Evolutionary conservation across 2,329 filamentous ascomycete genomes (phyloP).

Genomic region (Arthrinium phaeospermum): DNA sequence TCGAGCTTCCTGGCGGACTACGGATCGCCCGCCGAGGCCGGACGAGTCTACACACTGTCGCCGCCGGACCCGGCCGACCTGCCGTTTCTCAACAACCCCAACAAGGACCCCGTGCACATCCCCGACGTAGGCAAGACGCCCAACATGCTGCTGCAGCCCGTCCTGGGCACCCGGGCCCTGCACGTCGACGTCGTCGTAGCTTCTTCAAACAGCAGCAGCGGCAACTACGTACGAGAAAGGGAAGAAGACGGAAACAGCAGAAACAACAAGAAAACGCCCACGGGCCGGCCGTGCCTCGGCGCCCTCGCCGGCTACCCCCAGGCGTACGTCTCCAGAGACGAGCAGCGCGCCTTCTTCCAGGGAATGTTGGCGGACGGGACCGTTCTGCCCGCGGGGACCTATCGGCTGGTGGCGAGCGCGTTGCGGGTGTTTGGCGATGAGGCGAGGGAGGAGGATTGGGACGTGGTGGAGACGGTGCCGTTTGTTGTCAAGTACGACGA

Average conservation of each 20-base stretch:
- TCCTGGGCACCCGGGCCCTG: constrained; percentile 4
- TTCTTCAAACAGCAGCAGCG: background rate
- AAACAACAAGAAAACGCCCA: background rate
- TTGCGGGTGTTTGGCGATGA: constrained; percentile 36
- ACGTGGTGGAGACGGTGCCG: constrained; percentile 27
- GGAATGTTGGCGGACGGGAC: constrained; percentile 32
- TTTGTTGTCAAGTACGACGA: constrained; percentile 23
- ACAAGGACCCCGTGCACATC: background rate
- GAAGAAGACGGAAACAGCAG: no score
- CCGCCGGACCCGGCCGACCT: constrained; percentile 23
- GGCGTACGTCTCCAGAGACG: background rate
- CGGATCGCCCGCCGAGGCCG: constrained; percentile 26
- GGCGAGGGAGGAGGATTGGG: constrained; percentile 33
- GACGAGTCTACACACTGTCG: constrained; percentile 33
- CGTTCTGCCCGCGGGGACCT: constrained; percentile 32
- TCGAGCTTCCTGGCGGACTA: constrained; percentile 22
- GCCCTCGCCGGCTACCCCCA: constrained; percentile 23
- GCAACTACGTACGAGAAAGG: background rate
- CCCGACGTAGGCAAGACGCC: constrained; percentile 18
- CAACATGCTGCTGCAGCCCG: constrained; percentile 3
- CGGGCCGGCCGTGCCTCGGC: constrained; percentile 24
- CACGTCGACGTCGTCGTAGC: constrained; percentile 16
- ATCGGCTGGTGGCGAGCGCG: constrained; percentile 31
- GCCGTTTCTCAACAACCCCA: background rate
- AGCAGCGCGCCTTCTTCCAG: constrained; percentile 26